Conservation (phyloP, 768 basidiomycete genomes). For the Auricularia sp. region DNA sequence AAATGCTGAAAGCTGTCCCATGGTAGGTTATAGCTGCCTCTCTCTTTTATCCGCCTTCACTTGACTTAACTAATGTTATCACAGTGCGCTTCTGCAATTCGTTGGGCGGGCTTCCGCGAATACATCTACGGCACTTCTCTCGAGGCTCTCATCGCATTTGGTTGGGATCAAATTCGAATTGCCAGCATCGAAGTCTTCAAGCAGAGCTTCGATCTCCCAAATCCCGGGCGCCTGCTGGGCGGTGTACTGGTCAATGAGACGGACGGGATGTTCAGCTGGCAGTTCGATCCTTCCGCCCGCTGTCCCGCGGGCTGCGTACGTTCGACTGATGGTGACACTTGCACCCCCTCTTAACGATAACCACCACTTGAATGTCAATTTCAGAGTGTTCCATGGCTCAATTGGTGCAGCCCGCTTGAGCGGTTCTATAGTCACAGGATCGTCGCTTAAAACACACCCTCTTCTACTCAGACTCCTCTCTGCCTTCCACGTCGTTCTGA, state of each 20-base stretch:
- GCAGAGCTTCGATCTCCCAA: not conserved
- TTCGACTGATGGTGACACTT: no score
- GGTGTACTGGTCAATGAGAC: constrained; percentile 10
- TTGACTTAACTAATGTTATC: not conserved
- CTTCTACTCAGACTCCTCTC: no score
- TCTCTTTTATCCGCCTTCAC: not conserved
- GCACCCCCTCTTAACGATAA: no score
- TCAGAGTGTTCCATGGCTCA: no score
- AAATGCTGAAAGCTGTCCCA: constrained; percentile 1
- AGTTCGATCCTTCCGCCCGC: constrained; percentile 8
- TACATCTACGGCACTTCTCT: constrained; percentile 1
- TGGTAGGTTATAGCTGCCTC: not conserved
- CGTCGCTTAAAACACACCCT: no score
- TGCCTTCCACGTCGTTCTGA: no score
- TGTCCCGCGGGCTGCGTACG: constrained; percentile 7
- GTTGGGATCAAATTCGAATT: constrained; percentile 1
- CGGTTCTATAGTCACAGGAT: no score
- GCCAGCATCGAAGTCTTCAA: not conserved
- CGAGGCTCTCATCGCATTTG: not conserved
- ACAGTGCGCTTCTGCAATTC: not conserved
- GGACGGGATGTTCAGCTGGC: constrained; percentile 5
- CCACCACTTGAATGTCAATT: no score
- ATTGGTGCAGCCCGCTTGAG: no score
- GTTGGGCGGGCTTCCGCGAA: not conserved
- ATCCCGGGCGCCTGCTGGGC: not conserved